Evolutionary conservation across 106 monocot species (phyloP).

Genomic region (Dioscorea zingiberensis): DNA sequence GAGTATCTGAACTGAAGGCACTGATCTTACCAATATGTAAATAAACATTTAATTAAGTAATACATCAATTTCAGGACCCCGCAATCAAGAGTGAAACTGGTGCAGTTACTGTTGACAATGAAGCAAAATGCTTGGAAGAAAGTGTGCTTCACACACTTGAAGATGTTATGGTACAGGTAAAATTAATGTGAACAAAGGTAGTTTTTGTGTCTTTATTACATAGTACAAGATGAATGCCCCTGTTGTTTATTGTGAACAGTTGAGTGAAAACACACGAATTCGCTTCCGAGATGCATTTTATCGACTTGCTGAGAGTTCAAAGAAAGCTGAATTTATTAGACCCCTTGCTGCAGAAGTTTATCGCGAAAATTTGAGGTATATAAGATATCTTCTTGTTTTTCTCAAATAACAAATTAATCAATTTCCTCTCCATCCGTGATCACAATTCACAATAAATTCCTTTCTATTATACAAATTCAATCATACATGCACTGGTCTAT

Average conservation of each 20-base stretch:
- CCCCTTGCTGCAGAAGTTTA: not conserved
- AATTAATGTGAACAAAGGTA: not conserved
- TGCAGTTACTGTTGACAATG: not conserved
- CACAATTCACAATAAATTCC: too few relatives aligned
- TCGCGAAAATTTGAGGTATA: constrained; percentile 12
- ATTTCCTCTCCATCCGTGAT: too few relatives aligned
- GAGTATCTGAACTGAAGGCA: too few relatives aligned
- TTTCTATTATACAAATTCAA: too few relatives aligned
- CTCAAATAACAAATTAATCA: too few relatives aligned
- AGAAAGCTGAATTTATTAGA: not conserved
- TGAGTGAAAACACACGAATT: constrained; percentile 18
- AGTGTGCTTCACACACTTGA: constrained; percentile 34
- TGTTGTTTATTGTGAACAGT: constrained; percentile 7
- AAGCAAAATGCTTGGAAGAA: constrained; percentile 18
- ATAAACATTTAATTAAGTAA: too few relatives aligned
- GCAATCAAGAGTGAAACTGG: not conserved
- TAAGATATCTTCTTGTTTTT: not conserved
- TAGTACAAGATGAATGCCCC: not conserved
- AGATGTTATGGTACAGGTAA: constrained; percentile 37
- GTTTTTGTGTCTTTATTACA: not conserved
- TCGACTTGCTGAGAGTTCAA: constrained; percentile 29
- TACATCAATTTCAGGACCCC: too few relatives aligned
- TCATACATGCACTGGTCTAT: too few relatives aligned
- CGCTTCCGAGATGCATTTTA: constrained; percentile 29
- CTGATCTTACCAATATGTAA: too few relatives aligned